Base-by-base conservation (phyloP, 345 rosid genomes). In the Gossypium australe region DNA sequence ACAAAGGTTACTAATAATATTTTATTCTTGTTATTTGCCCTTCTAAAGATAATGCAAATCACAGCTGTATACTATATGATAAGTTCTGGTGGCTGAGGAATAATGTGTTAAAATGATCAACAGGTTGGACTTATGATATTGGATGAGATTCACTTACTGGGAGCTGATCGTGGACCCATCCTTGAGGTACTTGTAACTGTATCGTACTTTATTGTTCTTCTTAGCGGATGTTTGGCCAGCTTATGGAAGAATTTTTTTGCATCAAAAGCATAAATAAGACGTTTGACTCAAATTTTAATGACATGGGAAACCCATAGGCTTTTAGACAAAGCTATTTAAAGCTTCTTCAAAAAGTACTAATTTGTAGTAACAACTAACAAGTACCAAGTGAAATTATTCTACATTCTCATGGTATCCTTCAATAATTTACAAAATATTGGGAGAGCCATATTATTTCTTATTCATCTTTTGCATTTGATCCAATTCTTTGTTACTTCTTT, bases 151-250 rank as follows among this genome's bases (percentile, higher is more conserved):
- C 98, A 94, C 88, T 86, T 94, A 72, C 86, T 94, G 22, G 98
- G 98, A 77, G 97, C 97, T 71, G 98, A 94, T 80, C 91, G 98
- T 80, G 98, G 98, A 70, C 98, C 98, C 77, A 92, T 94, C 66
- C 97, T 94, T 80, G 98, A 94, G 98, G 98, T 94, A 85, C 68
- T 73, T 83, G 52, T 75, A 34, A 61, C 80, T 48, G 38, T 69
- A 60, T 20, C 22, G 24, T 51, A 41, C 45, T 47, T 55, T 18
- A 1, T 2, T 51, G 9, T n/a, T 22, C 27, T 63, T 29, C 51
- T 67, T 55, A 34, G 9, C 57, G 17, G 53, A 48, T 44, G 29
- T 44, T 44, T 66, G n/a, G 29, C 27, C 29, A 0, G 4, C 17
- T 20, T 20, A 66, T 11, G 29, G 47, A 38, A n/a, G 6, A 63